Evolutionary conservation across 306 rosid genomes (phyloP).

Genomic region (Medicago ruthenica): DNA sequence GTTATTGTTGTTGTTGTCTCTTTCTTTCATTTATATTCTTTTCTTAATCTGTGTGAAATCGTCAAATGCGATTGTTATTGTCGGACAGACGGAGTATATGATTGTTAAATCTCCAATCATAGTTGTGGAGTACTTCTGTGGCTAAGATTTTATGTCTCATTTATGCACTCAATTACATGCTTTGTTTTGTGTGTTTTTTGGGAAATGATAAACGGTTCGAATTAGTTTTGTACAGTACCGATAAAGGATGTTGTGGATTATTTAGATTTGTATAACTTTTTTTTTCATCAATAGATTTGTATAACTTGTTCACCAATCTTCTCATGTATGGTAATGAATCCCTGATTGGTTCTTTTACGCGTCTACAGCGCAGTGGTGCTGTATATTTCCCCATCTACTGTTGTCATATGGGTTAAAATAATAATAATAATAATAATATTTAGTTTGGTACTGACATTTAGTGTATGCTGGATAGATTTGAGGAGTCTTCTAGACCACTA

Average conservation of each 20-base stretch:
- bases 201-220: neutral
- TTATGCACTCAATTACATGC: neutral
- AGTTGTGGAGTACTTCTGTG: neutral
- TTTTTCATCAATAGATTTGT: neutral
- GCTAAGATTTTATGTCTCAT: neutral
- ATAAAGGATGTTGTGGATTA: neutral
- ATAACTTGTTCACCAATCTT: slow-evolving; percentile 12
- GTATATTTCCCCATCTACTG: slow-evolving; percentile 5
- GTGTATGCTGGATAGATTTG: slow-evolving; percentile 38
- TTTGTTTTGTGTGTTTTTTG: slow-evolving; percentile 6
- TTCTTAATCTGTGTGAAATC: neutral
- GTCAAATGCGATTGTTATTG: neutral
- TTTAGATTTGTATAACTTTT: slow-evolving; percentile 5
- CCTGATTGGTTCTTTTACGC: neutral
- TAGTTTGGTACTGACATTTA: slow-evolving; percentile 22
- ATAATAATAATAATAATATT: neutral
- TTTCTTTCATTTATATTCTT: neutral
- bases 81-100: neutral
- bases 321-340: neutral
- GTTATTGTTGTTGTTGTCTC: neutral
- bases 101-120: slow-evolving; percentile 10
- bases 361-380: neutral
- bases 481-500: slow-evolving; percentile 34
- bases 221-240: neutral
- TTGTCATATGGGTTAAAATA: slow-evolving; percentile 12